Conservation (phyloP, 177 flowering plant genomes). For the Vitis hybrid region DNA sequence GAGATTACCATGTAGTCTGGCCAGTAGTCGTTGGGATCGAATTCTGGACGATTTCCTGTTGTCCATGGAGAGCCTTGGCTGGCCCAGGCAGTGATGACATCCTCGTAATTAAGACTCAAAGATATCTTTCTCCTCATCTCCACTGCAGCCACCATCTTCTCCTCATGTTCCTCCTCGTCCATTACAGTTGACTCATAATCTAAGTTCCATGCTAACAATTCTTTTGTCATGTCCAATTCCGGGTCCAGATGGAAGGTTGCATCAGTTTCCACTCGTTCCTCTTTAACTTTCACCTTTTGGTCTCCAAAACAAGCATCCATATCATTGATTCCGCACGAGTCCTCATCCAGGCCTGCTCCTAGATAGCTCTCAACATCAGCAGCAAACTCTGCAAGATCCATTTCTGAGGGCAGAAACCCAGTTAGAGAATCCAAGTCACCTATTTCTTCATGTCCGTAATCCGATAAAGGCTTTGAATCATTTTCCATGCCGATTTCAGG, state of each 20-base stretch:
- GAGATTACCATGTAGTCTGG: slow-evolving; percentile 31
- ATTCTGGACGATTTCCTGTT: slow-evolving; percentile 35
- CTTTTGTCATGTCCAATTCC: slow-evolving; percentile 12
- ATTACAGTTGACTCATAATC: slow-evolving; percentile 16
- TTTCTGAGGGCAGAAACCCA: slow-evolving; percentile 37
- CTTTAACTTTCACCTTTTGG: slow-evolving; percentile 24
- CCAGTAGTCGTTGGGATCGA: slow-evolving; percentile 35
- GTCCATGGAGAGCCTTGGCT: slow-evolving; percentile 50
- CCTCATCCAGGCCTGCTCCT: slow-evolving; percentile 24
- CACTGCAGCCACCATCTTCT: slow-evolving; percentile 8
- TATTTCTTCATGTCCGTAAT: slow-evolving; percentile 9
- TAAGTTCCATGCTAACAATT: slow-evolving; percentile 29
- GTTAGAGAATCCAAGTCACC: slow-evolving; percentile 24
- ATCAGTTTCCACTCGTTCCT: slow-evolving; percentile 16
- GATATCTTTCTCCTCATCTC: slow-evolving; percentile 18
- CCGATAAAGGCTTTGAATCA: background rate
- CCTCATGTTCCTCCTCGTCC: slow-evolving; percentile 16
- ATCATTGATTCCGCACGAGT: background rate
- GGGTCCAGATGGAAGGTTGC: slow-evolving; percentile 18
- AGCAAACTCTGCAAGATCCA: slow-evolving; percentile 46
- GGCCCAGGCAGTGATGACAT: slow-evolving; percentile 44
- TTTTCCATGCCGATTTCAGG: background rate
- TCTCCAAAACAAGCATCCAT: background rate
- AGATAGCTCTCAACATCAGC: slow-evolving; percentile 53
- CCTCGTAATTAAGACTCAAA: slow-evolving; percentile 48